Conservation (phyloP, 2,329 filamentous ascomycete genomes). For the Penicillium sclerotiorum region DNA sequence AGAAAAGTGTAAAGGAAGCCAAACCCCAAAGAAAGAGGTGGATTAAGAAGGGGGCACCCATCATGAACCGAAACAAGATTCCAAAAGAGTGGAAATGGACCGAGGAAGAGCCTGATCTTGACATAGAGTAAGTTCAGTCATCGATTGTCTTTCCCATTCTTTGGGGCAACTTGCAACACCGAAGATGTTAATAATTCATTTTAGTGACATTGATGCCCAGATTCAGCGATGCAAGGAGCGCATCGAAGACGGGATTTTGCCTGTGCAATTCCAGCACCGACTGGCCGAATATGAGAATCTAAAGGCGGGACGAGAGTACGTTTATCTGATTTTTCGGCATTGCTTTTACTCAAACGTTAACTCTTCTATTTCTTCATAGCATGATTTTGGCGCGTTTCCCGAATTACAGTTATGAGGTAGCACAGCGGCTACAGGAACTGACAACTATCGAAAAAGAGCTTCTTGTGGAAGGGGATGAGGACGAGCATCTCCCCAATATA, state of each 20-base stretch:
- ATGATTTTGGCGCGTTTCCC: background rate
- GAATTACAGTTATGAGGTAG: background rate
- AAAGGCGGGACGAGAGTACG: background rate
- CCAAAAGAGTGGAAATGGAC: background rate
- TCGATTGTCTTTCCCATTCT: too few relatives aligned
- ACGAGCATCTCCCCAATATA: slow-evolving; percentile 3
- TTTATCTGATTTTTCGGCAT: too few relatives aligned
- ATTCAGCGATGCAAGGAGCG: slow-evolving; percentile 8
- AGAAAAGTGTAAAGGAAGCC: background rate
- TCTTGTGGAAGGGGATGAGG: background rate
- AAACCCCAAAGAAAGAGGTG: background rate
- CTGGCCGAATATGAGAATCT: background rate
- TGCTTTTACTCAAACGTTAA: too few relatives aligned
- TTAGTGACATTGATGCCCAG: slow-evolving; percentile 8
- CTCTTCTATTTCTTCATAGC: background rate
- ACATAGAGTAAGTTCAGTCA: background rate
- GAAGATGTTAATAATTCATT: background rate
- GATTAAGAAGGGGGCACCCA: background rate
- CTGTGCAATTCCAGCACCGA: background rate
- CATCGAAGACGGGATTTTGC: slow-evolving; percentile 5
- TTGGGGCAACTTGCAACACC: too few relatives aligned
- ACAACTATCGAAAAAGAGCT: background rate
- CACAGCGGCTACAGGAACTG: background rate
- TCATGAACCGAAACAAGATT: background rate
- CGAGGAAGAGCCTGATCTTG: background rate